phyloP scores from a whole-genome alignment of 192 early-diverging fungal genomes.

The Coemansia javaensis region DNA sequence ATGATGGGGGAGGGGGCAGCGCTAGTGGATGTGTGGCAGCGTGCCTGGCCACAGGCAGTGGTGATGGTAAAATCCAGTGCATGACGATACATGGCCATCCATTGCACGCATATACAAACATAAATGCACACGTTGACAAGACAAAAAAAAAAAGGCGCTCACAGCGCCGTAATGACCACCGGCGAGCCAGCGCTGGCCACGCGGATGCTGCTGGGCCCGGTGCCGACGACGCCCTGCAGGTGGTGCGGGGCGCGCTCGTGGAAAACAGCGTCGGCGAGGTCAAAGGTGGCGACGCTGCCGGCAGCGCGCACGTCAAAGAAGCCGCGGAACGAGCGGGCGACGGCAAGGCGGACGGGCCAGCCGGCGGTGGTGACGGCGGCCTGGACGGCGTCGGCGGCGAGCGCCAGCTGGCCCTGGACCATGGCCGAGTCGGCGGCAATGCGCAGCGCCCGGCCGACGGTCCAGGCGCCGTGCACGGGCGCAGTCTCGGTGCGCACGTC shows the following conservation, averaged over 20 bases:
- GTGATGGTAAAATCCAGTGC: too few species aligned
- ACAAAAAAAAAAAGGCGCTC: background rate
- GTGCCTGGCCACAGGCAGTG: too few species aligned
- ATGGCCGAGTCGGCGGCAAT: constrained; percentile 14
- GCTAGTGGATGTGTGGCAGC: too few species aligned
- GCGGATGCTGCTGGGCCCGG: constrained; percentile 6
- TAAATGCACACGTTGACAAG: too few species aligned
- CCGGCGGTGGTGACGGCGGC: constrained; percentile 6
- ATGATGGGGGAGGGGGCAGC: too few species aligned
- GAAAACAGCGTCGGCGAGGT: constrained; percentile 1
- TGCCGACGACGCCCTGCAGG: constrained; percentile 15
- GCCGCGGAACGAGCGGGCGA: constrained; percentile 15
- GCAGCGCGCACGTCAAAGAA: constrained; percentile 19
- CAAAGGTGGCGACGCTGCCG: constrained; percentile 19
- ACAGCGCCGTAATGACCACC: background rate
- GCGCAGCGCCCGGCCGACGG: constrained; percentile 1
- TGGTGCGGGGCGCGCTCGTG: constrained; percentile 4
- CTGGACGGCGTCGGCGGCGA: constrained; percentile 1
- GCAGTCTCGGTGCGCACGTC: constrained; percentile 5
- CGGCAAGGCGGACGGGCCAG: constrained; percentile 18
- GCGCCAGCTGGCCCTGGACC: constrained; percentile 7
- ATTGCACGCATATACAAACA: too few species aligned
- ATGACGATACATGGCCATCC: too few species aligned
- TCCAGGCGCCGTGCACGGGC: constrained; percentile 19
- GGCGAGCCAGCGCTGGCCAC: constrained; percentile 20